These are phyloP conservation scores for Erucastrum elatum DNA, from an alignment of 345 rosid species.

Conservation along the genomic window DNA sequence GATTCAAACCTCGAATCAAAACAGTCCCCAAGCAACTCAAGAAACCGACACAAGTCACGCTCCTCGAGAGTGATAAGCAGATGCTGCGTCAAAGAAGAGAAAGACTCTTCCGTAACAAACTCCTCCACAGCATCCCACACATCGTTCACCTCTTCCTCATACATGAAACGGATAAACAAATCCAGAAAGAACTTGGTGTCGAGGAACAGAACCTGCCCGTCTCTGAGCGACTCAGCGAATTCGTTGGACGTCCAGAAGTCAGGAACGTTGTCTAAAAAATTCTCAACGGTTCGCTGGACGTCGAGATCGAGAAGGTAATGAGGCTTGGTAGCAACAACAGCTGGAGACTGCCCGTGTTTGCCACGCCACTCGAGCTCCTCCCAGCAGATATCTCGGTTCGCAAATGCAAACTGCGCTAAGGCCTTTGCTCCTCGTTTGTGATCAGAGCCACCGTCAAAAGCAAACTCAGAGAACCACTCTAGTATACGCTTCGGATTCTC, in stretches of 20 bases:
- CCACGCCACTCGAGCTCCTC: conserved; percentile 97
- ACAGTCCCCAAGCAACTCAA: conserved; percentile 50
- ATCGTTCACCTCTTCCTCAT: conserved; percentile 60
- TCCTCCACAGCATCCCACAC: conserved; percentile 70
- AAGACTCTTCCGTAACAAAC: conserved; percentile 64
- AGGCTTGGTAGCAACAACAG: conserved; percentile 91
- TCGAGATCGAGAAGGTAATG: conserved; percentile 93
- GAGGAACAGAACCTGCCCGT: conserved; percentile 67
- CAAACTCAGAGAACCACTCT: conserved; percentile 77
- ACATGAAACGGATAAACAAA: conserved; percentile 63
- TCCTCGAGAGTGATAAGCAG: conserved; percentile 78
- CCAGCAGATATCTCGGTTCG: conserved; percentile 90
- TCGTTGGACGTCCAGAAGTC: conserved; percentile 89
- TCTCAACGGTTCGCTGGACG: conserved; percentile 66
- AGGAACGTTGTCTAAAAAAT: conserved; percentile 76
- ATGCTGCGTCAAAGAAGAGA: conserved; percentile 62
- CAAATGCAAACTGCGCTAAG: conserved; percentile 82
- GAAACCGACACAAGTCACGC: conserved; percentile 50
- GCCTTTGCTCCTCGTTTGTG: conserved; percentile 85
- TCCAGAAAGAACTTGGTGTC: conserved; percentile 70
- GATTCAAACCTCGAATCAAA: conserved; percentile 35
- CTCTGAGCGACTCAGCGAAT: conserved; percentile 75
- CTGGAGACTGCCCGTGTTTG: conserved; percentile 96
- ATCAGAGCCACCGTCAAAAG: conserved; percentile 56
- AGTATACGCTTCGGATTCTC: conserved; percentile 57